Conservation (phyloP, 1,284 basidiomycete genomes). For the Marasmius oreades region DNA sequence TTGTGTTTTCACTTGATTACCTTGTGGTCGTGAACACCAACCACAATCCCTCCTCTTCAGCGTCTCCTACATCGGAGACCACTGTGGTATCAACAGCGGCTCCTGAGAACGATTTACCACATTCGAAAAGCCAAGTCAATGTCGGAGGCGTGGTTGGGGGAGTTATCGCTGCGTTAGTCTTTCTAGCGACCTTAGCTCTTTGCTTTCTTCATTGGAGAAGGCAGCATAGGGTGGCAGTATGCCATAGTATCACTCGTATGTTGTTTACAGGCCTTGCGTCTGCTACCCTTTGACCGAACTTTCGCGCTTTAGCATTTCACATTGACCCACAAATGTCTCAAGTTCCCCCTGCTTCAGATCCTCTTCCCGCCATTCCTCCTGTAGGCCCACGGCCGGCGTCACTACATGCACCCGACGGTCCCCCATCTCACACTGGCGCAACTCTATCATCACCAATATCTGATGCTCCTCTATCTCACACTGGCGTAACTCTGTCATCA, state of each 20-base stretch:
- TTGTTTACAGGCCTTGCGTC: background rate
- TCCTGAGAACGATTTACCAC: no score
- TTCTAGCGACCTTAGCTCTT: conserved; percentile 1
- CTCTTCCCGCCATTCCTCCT: background rate
- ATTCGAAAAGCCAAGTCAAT: background rate
- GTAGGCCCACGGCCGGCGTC: background rate
- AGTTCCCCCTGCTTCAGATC: background rate
- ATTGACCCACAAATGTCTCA: background rate
- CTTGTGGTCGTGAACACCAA: no score
- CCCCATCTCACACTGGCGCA: no score
- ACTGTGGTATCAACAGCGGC: background rate
- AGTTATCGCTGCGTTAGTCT: conserved; percentile 6
- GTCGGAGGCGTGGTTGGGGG: conserved; percentile 11
- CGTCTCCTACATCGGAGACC: background rate
- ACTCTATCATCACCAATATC: no score
- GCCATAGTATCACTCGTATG: conserved; percentile 10
- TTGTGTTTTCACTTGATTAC: no score
- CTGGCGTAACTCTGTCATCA: no score
- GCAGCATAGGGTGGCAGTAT: background rate
- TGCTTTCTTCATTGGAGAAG: background rate
- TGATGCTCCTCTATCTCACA: no score
- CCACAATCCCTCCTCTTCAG: no score
- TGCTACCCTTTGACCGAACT: no score
- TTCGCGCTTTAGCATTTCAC: background rate
- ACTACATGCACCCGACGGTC: no score